Percentiles rank a stretch among this genome's conserved stretches.
phyloP scores from a whole-genome alignment of 106 monocot species.

The Dactylorhiza incarnata region DNA sequence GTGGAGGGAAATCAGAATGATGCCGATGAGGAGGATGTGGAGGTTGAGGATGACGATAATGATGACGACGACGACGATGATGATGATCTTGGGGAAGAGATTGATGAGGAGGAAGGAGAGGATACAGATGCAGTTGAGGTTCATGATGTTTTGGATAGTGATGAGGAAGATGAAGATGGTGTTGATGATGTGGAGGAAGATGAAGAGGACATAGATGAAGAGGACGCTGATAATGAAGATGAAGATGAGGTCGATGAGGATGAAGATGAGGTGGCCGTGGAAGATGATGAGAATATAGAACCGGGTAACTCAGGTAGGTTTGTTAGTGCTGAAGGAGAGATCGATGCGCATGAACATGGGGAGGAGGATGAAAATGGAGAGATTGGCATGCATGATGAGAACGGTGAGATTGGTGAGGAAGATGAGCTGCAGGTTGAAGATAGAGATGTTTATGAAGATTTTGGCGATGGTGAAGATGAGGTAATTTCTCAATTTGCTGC shows the following conservation, averaged over 20 bases:
- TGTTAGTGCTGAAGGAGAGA: constrained; percentile 18
- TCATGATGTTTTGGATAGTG: constrained; percentile 37
- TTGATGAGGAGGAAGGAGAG: constrained; percentile 51
- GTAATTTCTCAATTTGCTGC: constrained; percentile 28
- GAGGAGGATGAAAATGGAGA: constrained; percentile 36
- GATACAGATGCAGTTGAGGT: constrained; percentile 59
- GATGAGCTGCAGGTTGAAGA: constrained; percentile 43
- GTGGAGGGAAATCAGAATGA: constrained; percentile 17
- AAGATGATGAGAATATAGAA: constrained; percentile 20
- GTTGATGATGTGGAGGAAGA: constrained; percentile 10
- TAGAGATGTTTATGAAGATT: constrained; percentile 26
- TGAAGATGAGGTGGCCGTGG: constrained; percentile 28
- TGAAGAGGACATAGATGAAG: constrained; percentile 18
- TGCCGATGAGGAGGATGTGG: constrained; percentile 31
- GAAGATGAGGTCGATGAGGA: constrained; percentile 34
- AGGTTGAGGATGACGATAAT: constrained; percentile 43
- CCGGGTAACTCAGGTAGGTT: constrained; percentile 18
- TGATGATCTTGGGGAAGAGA: constrained; percentile 45
- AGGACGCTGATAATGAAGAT: constrained; percentile 32
- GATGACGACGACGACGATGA: constrained; percentile 38
- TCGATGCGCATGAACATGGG: constrained; percentile 16
- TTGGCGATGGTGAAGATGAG: constrained; percentile 66
- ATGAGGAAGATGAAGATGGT: neutral
- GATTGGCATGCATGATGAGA: too few relatives aligned
- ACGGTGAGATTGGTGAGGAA: constrained; percentile 39